These are phyloP conservation scores for Vitis riparia DNA, from an alignment of 164 flowering plant genomes.

Conservation along the genomic window DNA sequence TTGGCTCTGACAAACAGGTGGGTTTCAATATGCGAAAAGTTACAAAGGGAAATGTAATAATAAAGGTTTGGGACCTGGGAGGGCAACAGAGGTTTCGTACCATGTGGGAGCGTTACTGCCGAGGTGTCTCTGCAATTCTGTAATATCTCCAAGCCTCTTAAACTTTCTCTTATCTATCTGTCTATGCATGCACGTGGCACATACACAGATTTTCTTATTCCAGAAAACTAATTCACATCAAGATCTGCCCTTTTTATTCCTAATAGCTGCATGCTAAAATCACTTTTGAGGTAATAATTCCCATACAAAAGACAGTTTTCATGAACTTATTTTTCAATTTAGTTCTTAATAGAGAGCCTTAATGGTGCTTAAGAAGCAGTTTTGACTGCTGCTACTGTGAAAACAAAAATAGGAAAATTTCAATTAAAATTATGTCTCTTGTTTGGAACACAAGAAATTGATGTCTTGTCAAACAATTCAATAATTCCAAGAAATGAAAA, in stretches of 20 bases:
- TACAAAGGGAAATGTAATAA: conserved; percentile 92
- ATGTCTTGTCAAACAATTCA: too few relatives aligned
- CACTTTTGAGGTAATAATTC: not conserved
- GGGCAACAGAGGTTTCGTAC: conserved; percentile 90
- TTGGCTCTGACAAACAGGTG: conserved; percentile 41
- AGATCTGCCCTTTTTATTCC: not conserved
- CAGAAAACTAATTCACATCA: not conserved
- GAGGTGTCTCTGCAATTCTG: conserved; percentile 91
- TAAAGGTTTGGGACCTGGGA: conserved; percentile 96
- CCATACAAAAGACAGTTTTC: too few relatives aligned
- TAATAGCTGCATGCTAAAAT: not conserved
- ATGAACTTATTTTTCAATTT: too few relatives aligned
- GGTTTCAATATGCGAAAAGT: conserved; percentile 95
- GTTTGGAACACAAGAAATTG: too few relatives aligned
- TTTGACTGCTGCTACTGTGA: too few relatives aligned
- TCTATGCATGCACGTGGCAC: too few relatives aligned
- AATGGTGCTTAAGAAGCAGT: too few relatives aligned
- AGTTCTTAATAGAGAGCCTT: too few relatives aligned
- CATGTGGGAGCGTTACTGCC: conserved; percentile 98
- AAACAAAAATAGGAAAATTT: too few relatives aligned
- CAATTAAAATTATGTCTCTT: too few relatives aligned
- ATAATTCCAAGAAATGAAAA: too few relatives aligned
- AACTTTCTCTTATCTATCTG: not conserved
- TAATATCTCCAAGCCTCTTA: conserved; percentile 28
- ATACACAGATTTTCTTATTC: not conserved